These are phyloP conservation scores for Symbiodinium pilosum DNA, from an alignment of 73 alveolate species.

Conservation along the genomic window DNA sequence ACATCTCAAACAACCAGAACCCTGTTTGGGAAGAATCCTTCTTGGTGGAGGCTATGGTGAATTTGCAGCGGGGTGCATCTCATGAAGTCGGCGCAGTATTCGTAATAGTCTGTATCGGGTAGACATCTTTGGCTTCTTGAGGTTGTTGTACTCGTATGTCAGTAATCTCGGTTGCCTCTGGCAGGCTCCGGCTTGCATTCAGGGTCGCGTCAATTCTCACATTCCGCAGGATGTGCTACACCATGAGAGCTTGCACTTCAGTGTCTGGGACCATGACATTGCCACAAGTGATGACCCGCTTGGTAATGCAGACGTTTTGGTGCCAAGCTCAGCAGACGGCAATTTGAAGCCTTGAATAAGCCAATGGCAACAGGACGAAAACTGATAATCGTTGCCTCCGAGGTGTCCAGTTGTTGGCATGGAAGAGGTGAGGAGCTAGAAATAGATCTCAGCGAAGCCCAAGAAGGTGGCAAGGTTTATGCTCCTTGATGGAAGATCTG, in stretches of 20 bases:
- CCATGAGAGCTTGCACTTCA: background rate
- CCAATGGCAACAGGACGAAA: too few relatives aligned
- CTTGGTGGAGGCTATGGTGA: background rate
- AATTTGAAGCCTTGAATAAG: too few relatives aligned
- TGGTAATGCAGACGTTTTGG: background rate
- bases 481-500: background rate
- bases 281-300: background rate
- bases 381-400: background rate
- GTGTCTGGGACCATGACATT: background rate
- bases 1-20: background rate
- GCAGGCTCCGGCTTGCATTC: too few relatives aligned
- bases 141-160: too few relatives aligned
- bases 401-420: background rate
- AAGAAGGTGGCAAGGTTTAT: background rate
- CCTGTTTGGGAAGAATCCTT: background rate
- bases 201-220: too few relatives aligned
- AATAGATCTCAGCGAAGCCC: background rate
- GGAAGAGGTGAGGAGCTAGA: background rate
- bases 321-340: background rate
- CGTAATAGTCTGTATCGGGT: too few relatives aligned
- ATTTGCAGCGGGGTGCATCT: too few relatives aligned
- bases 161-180: too few relatives aligned
- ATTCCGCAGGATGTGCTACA: background rate
- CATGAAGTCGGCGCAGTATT: too few relatives aligned
- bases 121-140: too few relatives aligned